Evolutionary conservation across 371 early-diverging fungal species (phyloP).

Genomic region (Lichtheimia hyalospora): DNA sequence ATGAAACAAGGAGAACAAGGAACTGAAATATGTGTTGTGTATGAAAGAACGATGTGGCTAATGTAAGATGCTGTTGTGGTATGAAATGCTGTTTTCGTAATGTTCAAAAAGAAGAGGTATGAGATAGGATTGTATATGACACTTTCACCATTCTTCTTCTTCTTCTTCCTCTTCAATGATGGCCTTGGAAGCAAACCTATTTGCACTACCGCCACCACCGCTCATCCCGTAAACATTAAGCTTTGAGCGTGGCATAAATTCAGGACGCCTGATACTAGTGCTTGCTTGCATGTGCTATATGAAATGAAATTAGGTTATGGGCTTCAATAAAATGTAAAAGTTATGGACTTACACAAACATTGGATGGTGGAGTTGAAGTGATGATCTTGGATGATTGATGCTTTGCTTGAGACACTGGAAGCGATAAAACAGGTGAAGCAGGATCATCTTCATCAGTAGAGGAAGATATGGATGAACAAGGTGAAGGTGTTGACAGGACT

Average conservation of each 20-base stretch:
- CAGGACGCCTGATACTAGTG: conserved; percentile 1
- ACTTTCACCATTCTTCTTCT: conserved; percentile 54
- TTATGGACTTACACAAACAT: not conserved
- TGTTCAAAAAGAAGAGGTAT: too few relatives aligned
- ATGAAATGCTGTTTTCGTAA: too few relatives aligned
- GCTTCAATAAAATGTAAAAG: too few relatives aligned
- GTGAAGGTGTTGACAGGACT: not conserved
- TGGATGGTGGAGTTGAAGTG: not conserved
- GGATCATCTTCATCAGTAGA: conserved; percentile 3
- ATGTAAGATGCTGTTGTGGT: too few relatives aligned
- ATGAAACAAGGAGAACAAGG: too few relatives aligned
- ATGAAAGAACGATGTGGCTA: too few relatives aligned
- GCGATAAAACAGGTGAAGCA: conserved; percentile 2
- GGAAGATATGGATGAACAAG: conserved; percentile 1
- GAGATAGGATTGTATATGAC: not conserved
- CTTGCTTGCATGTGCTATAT: not conserved
- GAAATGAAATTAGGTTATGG: too few relatives aligned
- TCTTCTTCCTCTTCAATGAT: conserved; percentile 70
- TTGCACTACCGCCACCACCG: conserved; percentile 34
- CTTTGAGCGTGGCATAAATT: conserved; percentile 38
- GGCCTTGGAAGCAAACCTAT: conserved; percentile 56
- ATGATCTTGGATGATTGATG: not conserved
- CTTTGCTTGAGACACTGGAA: not conserved
- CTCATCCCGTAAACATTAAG: conserved; percentile 40
- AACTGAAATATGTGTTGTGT: too few relatives aligned